Percentiles rank a stretch among this genome's conserved stretches.
phyloP scores from a whole-genome alignment of 768 basidiomycete species.

The Phylloporus sp. region DNA sequence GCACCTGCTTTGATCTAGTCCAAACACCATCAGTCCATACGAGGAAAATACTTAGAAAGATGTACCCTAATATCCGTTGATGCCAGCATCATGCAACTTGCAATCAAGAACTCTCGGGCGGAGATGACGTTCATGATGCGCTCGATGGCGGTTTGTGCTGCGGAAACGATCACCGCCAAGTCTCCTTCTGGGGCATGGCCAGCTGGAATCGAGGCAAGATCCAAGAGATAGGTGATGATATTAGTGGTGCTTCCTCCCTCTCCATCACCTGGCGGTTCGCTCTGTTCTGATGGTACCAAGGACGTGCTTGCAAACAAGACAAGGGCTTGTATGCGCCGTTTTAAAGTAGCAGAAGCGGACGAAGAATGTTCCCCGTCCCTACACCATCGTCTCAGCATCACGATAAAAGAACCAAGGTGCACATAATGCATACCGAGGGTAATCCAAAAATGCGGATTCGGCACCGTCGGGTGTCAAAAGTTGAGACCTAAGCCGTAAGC shows the following conservation, averaged over 20 bases:
- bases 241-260: constrained; percentile 34
- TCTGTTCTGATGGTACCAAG: constrained; percentile 34
- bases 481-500: constrained; percentile 49
- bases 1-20: constrained; percentile 62
- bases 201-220: constrained; percentile 38
- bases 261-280: not conserved
- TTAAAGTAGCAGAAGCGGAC: constrained; percentile 41
- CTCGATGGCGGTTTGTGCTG: constrained; percentile 49
- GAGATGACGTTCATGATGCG: constrained; percentile 61
- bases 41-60: not conserved
- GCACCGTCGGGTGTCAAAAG: constrained; percentile 36
- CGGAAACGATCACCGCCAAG: constrained; percentile 41
- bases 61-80: constrained; percentile 52
- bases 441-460: constrained; percentile 52
- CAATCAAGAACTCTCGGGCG: constrained; percentile 62
- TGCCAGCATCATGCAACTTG: constrained; percentile 52
- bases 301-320: constrained; percentile 59
- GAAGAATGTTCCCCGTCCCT: constrained; percentile 61
- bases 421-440: constrained; percentile 39
- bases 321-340: constrained; percentile 64
- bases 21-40: not conserved
- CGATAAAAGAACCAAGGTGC: not conserved
- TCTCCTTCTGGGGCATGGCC: constrained; percentile 32
- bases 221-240: constrained; percentile 48
- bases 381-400: not conserved